phyloP scores from a whole-genome alignment of 306 rosid genomes.

The Astragalus membranaceus region DNA sequence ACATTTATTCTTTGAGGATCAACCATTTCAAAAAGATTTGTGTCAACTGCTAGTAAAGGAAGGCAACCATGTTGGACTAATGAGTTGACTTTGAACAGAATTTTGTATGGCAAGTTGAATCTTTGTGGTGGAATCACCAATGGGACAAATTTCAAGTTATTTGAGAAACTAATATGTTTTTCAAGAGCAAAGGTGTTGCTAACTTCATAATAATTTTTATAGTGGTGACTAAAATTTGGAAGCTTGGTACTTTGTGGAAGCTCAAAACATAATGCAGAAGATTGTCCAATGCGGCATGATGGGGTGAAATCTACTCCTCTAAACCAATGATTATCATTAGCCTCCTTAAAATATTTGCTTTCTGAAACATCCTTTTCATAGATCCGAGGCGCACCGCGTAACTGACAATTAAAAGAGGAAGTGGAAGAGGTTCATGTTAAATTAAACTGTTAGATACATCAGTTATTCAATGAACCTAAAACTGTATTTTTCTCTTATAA shows the following conservation, averaged over 20 bases:
- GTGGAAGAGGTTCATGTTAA: not conserved
- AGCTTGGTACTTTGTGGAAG: conserved; percentile 34
- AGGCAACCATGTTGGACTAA: conserved; percentile 61
- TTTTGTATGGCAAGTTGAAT: conserved; percentile 43
- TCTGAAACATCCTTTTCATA: conserved; percentile 38
- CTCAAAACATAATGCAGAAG: conserved; percentile 54
- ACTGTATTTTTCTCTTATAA: too few relatives aligned
- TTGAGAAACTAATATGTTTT: conserved; percentile 21
- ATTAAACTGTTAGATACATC: too few relatives aligned
- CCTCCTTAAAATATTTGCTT: conserved; percentile 31
- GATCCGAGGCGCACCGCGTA: conserved; percentile 57
- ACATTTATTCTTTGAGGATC: conserved; percentile 35
- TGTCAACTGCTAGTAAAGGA: conserved; percentile 40
- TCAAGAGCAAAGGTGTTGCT: conserved; percentile 13
- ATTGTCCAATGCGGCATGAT: conserved; percentile 49
- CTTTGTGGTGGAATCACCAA: conserved; percentile 45
- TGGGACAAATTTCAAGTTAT: conserved; percentile 41
- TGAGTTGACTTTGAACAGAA: conserved; percentile 47
- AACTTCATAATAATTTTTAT: conserved; percentile 39
- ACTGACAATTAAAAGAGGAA: conserved; percentile 27
- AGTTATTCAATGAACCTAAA: too few relatives aligned
- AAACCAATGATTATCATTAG: conserved; percentile 51
- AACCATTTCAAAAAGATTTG: conserved; percentile 27
- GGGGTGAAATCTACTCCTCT: conserved; percentile 64
- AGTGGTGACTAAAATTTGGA: conserved; percentile 47